Conservation (phyloP, 2,329 filamentous ascomycete genomes). For the Epichloe sylvatica region DNA sequence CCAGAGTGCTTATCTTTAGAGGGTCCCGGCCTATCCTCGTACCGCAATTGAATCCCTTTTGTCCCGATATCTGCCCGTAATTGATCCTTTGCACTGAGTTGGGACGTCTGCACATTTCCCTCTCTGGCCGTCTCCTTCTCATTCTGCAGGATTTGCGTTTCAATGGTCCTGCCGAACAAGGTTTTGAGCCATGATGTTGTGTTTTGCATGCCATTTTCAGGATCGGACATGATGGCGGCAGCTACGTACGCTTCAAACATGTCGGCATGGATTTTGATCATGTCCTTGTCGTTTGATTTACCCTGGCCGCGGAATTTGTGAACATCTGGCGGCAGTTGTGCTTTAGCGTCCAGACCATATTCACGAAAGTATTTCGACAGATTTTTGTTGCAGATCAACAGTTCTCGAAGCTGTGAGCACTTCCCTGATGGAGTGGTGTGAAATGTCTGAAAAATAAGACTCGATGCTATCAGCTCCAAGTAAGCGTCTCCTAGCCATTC, state of each 20-base stretch:
- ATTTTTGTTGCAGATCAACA: constrained; percentile 67
- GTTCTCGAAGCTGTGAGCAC: constrained; percentile 62
- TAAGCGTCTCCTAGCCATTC: constrained; percentile 87
- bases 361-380: constrained; percentile 53
- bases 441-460: constrained; percentile 63
- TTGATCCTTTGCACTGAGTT: constrained; percentile 16
- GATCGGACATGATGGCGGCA: constrained; percentile 57
- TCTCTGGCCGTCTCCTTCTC: constrained; percentile 4
- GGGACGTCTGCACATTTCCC: background rate
- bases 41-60: constrained; percentile 45
- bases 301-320: constrained; percentile 14
- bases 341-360: constrained; percentile 56
- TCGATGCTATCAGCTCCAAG: constrained; percentile 61
- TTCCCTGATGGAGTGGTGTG: constrained; percentile 50
- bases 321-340: constrained; percentile 39
- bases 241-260: constrained; percentile 86
- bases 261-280: constrained; percentile 66
- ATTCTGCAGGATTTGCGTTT: constrained; percentile 32
- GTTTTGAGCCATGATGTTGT: constrained; percentile 58
- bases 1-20: constrained; percentile 40
- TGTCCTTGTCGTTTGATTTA: constrained; percentile 33
- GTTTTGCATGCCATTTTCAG: constrained; percentile 43
- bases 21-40: constrained; percentile 40
- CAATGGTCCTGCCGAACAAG: constrained; percentile 57
- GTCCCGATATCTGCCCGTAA: constrained; percentile 31